Conservation (phyloP, 1,284 basidiomycete species). For the Leccinum angustisporum region DNA sequence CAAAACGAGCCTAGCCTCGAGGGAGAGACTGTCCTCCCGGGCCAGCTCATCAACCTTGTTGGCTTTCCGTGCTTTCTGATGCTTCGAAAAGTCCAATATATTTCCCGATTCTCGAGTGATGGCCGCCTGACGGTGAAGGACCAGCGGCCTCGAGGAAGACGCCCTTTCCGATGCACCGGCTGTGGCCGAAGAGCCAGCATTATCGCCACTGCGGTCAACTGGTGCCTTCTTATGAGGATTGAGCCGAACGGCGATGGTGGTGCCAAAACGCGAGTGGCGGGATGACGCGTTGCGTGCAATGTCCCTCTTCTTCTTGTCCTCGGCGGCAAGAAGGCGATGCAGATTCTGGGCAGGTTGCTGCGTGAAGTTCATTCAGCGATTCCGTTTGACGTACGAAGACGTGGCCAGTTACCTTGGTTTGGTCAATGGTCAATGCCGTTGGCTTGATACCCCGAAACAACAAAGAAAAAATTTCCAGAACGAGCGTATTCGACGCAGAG, state of each 20-base stretch:
- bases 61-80: slow-evolving; percentile 57
- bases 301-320: slow-evolving; percentile 62
- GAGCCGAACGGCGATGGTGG: slow-evolving; percentile 78
- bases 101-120: slow-evolving; percentile 72
- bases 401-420: slow-evolving; percentile 53
- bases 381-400: slow-evolving; percentile 4
- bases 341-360: slow-evolving; percentile 71
- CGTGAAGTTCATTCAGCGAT: slow-evolving; percentile 14
- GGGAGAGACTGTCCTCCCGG: slow-evolving; percentile 68
- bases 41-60: slow-evolving; percentile 74
- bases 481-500: slow-evolving; percentile 81
- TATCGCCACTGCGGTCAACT: slow-evolving; percentile 31
- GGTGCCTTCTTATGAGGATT: slow-evolving; percentile 51
- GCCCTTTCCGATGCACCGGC: slow-evolving; percentile 26
- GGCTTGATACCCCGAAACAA: slow-evolving; percentile 79
- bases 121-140: slow-evolving; percentile 84
- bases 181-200: slow-evolving; percentile 33
- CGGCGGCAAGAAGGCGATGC: slow-evolving; percentile 68
- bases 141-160: slow-evolving; percentile 48
- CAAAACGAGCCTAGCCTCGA: slow-evolving; percentile 69
- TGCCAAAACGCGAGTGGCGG: slow-evolving; percentile 91
- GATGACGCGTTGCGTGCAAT: slow-evolving; percentile 65
- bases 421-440: slow-evolving; percentile 61
- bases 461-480: slow-evolving; percentile 89
- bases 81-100: slow-evolving; percentile 80